These are phyloP conservation scores for Lyophyllum shimeji DNA, from an alignment of 768 basidiomycete species.

Conservation along the genomic window DNA sequence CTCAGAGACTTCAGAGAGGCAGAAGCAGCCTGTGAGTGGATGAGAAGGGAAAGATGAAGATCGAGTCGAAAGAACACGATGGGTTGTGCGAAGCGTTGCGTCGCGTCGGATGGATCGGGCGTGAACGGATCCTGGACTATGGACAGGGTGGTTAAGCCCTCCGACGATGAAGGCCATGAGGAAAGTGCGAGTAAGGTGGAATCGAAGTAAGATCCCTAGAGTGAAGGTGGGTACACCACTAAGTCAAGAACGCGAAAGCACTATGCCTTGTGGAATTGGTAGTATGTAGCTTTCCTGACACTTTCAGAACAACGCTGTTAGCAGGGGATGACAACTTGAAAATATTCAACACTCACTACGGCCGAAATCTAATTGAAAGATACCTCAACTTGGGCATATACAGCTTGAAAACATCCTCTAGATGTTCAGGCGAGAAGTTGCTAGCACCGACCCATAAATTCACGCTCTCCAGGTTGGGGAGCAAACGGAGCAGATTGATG, in stretches of 20 bases:
- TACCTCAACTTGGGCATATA: conserved; percentile 46
- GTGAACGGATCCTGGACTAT: conserved; percentile 68
- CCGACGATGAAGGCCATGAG: conserved; percentile 49
- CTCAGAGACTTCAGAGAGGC: conserved; percentile 55
- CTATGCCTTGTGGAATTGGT: conserved; percentile 73
- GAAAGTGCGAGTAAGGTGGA: conserved; percentile 62
- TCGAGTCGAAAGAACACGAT: conserved; percentile 81
- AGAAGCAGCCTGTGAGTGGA: conserved; percentile 46
- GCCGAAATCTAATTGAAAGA: conserved; percentile 74
- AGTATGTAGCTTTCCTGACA: conserved; percentile 74
- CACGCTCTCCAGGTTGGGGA: conserved; percentile 52
- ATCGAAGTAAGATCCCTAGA: conserved; percentile 82
- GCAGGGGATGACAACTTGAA: neutral
- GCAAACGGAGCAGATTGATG: conserved; percentile 61
- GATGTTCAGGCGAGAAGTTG: conserved; percentile 78
- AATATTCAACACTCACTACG: conserved; percentile 59
- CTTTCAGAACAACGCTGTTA: conserved; percentile 30
- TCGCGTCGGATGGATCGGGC: conserved; percentile 26
- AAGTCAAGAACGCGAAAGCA: no score
- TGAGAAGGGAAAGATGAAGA: conserved; percentile 42
- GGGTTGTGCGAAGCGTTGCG: conserved; percentile 72
- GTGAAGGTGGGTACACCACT: conserved; percentile 1
- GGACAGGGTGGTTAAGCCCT: conserved; percentile 45
- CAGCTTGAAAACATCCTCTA: conserved; percentile 60
- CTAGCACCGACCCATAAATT: conserved; percentile 70